A percentile compares a stretch with the other conserved stretches of the same genome.
Conservation (phyloP, 192 early-diverging fungal genomes). For the Coemansia nantahalensis region DNA sequence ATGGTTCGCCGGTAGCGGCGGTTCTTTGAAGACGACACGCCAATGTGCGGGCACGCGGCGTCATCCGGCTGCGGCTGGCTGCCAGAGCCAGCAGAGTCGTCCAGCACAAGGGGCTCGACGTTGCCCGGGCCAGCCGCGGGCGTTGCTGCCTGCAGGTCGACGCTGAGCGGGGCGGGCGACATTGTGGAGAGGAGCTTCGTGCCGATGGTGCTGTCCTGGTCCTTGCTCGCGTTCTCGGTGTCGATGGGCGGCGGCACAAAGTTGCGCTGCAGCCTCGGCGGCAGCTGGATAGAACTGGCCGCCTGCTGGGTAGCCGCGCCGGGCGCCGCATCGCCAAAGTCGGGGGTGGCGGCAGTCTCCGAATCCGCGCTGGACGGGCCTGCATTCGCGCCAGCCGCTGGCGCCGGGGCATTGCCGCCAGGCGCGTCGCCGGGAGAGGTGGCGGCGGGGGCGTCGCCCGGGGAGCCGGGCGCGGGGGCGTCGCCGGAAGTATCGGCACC, state of each 20-base stretch:
- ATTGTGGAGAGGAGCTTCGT: slow-evolving; percentile 20
- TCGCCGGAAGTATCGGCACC: too few species aligned
- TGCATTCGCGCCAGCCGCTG: background rate
- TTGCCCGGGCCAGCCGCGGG: background rate
- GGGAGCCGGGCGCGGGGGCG: too few species aligned
- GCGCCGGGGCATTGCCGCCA: too few species aligned
- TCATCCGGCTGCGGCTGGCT: slow-evolving; percentile 1
- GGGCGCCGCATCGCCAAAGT: slow-evolving; percentile 1
- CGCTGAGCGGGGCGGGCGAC: slow-evolving; percentile 15
- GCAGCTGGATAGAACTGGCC: slow-evolving; percentile 32
- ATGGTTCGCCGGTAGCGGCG: slow-evolving; percentile 88
- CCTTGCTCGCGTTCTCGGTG: slow-evolving; percentile 37
- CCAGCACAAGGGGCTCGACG: slow-evolving; percentile 10
- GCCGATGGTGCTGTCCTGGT: slow-evolving; percentile 24
- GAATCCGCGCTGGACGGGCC: background rate
- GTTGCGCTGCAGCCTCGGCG: slow-evolving; percentile 44
- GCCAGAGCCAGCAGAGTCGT: background rate
- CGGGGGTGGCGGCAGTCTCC: too few species aligned
- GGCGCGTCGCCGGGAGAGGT: too few species aligned
- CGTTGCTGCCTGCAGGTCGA: slow-evolving; percentile 1
- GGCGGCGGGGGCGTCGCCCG: too few species aligned
- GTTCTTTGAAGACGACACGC: slow-evolving; percentile 60
- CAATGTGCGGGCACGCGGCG: slow-evolving; percentile 27
- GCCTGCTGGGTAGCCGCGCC: slow-evolving; percentile 17
- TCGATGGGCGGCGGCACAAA: slow-evolving; percentile 47